Evolutionary conservation across 23 red algal species (phyloP).

Genomic region (Cyanidioschyzon merolae): DNA sequence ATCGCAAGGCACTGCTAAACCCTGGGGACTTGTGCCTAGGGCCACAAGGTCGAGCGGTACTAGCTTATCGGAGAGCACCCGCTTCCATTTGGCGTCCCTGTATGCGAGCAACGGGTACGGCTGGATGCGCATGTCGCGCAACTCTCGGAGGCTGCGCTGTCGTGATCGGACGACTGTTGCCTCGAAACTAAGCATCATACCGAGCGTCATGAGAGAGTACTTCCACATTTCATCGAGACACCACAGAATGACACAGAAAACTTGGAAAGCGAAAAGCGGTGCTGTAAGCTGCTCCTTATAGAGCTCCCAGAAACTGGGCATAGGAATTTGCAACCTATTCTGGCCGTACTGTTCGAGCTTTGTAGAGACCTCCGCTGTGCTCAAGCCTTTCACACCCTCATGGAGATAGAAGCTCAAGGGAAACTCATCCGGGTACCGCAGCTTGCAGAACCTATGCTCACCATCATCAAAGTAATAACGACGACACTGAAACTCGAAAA

Average conservation of each 20-base stretch:
- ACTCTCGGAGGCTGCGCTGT: constrained; percentile 70
- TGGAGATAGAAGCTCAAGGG: constrained; percentile 30
- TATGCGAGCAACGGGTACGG: constrained; percentile 42
- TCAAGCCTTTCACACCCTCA: constrained; percentile 31
- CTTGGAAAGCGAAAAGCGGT: constrained; percentile 96
- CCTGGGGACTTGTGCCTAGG: constrained; percentile 33
- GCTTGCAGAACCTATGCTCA: constrained; percentile 34
- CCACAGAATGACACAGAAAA: constrained; percentile 91
- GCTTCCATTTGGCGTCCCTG: constrained; percentile 51
- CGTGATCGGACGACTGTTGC: constrained; percentile 66
- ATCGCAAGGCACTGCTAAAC: constrained; percentile 78
- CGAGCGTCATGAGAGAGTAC: constrained; percentile 78
- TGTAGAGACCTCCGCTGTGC: constrained; percentile 29
- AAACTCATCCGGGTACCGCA: constrained; percentile 49
- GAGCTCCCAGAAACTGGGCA: constrained; percentile 72
- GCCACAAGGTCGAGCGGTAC: constrained; percentile 88
- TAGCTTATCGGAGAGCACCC: constrained; percentile 48
- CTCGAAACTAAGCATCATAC: constrained; percentile 94
- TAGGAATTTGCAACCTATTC: constrained; percentile 79
- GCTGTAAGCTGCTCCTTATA: constrained; percentile 79
- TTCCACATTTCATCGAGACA: constrained; percentile 82
- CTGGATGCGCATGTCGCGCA: constrained; percentile 75
- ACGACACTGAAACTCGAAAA: constrained; percentile 69
- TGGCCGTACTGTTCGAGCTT: constrained; percentile 31
- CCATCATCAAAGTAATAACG: constrained; percentile 48